Evolutionary conservation across 2,329 filamentous ascomycete genomes (phyloP), one percentile per base, ranked within the genome.

Genomic region (Diplodia corticola): DNA sequence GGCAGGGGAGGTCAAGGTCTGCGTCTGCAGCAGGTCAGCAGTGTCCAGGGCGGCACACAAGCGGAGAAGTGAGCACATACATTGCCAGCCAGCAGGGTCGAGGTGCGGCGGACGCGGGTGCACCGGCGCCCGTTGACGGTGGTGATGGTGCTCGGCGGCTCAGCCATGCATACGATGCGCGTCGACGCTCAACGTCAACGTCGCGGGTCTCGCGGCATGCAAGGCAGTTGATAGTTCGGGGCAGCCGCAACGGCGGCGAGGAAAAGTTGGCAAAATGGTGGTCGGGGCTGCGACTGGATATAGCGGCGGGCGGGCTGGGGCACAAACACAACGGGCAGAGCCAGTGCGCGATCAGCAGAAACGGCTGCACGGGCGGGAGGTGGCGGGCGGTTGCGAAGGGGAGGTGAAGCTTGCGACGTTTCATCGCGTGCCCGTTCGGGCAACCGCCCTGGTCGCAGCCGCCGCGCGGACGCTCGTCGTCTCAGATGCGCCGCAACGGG

Each of bases 121-220:
- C 77, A 79, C 71, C 74, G 73, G 70, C 73, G 73, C 69, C 77
- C 77, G 69, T 67, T 76, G 69, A 79, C 76, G 66, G 75, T 77
- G 65, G 75, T 78, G 61, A 74, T 75, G 54, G 72, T 73, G 51
- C 74, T 73, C 72, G 72, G 71, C 46, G 76, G 77, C 70, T 75
- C 72, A 68, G 77, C 75, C 77, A 79, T 79, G 71, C 73, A 73
- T 67, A 70, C 69, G 68, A 67, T 72, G 68, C 74, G 57, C 55
- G 57, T 35, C 40, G 57, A 61, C 57, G 57, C 48, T 61, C 57
- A 61, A 61, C 57, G 57, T 59, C 55, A 59, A 59, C 55, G 55
- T 49, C 57, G 71, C 69, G 69, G 71, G 72, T 72, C 67, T 71
- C 70, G 69, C 70, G 71, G 71, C 74, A 71, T 60, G 69, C 70